Evolutionary conservation across 768 basidiomycete genomes (phyloP).

Genomic region (Porphyrellus cyaneotinctus): DNA sequence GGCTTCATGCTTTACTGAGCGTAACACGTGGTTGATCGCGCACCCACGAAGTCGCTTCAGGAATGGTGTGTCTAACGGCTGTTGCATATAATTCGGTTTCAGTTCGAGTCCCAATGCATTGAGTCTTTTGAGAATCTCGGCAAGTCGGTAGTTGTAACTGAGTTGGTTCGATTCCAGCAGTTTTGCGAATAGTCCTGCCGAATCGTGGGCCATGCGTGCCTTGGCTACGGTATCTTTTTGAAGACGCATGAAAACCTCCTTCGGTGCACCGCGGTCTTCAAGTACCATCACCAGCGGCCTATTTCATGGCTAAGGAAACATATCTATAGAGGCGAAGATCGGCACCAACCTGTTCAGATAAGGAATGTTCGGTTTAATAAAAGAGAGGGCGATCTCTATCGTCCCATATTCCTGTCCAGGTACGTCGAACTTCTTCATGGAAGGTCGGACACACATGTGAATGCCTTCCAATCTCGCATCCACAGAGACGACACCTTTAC

Average conservation of each 20-base stretch:
- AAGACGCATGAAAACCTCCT: slow-evolving; percentile 54
- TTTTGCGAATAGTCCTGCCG: slow-evolving; percentile 41
- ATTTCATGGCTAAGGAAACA: not conserved
- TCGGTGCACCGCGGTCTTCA: slow-evolving; percentile 66
- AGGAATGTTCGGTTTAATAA: slow-evolving; percentile 40
- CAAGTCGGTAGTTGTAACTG: slow-evolving; percentile 45
- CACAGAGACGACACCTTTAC: slow-evolving; percentile 75
- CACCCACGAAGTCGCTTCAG: slow-evolving; percentile 54
- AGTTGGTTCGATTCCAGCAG: slow-evolving; percentile 50
- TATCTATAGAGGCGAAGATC: not conserved
- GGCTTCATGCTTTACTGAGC: slow-evolving; percentile 72
- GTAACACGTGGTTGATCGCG: slow-evolving; percentile 59
- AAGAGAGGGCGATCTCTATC: slow-evolving; percentile 53
- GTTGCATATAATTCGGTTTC: slow-evolving; percentile 30
- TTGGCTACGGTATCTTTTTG: slow-evolving; percentile 57
- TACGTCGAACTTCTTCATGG: slow-evolving; percentile 66
- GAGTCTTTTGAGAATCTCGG: slow-evolving; percentile 49
- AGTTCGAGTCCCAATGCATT: slow-evolving; percentile 47
- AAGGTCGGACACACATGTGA: slow-evolving; percentile 63
- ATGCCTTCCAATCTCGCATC: slow-evolving; percentile 53
- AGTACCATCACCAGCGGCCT: slow-evolving; percentile 76
- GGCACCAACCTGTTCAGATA: slow-evolving; percentile 73
- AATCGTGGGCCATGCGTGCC: slow-evolving; percentile 58
- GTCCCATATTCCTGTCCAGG: slow-evolving; percentile 45
- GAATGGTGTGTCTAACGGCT: slow-evolving; percentile 52